Base-by-base conservation (phyloP, 192 early-diverging fungal species). In the Podila clonocystis region DNA sequence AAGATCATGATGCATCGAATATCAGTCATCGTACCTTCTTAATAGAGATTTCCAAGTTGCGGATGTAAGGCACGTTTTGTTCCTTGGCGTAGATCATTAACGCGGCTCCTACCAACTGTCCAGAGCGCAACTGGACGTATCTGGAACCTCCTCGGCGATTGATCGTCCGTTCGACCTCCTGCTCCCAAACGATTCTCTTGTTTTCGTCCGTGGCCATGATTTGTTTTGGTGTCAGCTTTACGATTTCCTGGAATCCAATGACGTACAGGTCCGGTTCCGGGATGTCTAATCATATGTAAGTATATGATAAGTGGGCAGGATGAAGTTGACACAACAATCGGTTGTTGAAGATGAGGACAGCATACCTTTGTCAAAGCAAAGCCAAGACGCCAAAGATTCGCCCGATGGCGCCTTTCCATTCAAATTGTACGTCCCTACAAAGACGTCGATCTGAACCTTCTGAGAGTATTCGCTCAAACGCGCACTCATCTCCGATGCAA, bases 221-320 rank as follows among this genome's bases (percentile, higher is more conserved):
- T 72, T 90, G 89, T 68, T 87, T 88, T 2, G 89, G 84, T 20
- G 82, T 95, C 55, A 99, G 82, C 78, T 98, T 93, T n/a, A 99
- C 97, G 29, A 99, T 91, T 75, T 99, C 98, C 74, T 99, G 97
- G 61, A 98, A 94, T 15, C 96, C 97, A 73, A 99, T 91, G 1
- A 92, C 92, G 30, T 91, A 88, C 22, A 99, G 72, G 68, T 99
- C 93, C 0, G 97, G 96, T 4, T 86, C 83, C 19, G 76, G 72
- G 8, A 70, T 64, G 67, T 84, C 83, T 84, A 66, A 45, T 38
- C 9, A 19, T 41, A 34, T 19, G n/a, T 6, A 48, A 8, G 61
- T 24, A 9, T 28, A 3, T 17, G 36, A 22, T 52, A 0, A 22
- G 0, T 58, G 50, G 6, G 8, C 36, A 41, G 5, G 34, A 49